Evolutionary conservation across 2,329 filamentous ascomycete species (phyloP), one percentile per base, ranked within the genome.

Genomic region (Neophaeococcomyces aloes): DNA sequence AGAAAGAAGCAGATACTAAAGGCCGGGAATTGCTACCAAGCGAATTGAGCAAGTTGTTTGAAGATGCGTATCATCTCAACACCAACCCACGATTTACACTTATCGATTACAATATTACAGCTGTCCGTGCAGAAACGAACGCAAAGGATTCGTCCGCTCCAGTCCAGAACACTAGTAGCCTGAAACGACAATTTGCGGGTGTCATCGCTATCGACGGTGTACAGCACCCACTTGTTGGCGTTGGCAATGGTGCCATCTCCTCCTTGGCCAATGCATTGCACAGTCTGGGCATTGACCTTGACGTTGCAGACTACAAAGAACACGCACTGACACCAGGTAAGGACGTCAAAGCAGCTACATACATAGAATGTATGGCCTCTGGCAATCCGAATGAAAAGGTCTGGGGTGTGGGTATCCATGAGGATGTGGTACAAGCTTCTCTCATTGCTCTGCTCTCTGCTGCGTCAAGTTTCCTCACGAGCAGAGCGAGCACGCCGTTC

Each of bases 261-360:
- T 86, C 83, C 50, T 68, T 96, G 58, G 86, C 86, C 2, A 81
- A 86, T 56, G 89, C 88, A 13, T 73, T 98, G 33, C 76, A 78
- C 55, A 72, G 72, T 13, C 67, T 96, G 27, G 85, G 86, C 46
- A 81, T 96, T 51, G 81, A 93, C 58, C 71, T 96, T 18, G 89
- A 96, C 59, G 86, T 96, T 40, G 77, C 81, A 35, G 86, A 95
- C 62, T 96, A 96, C 71, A 94, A 93, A 70, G 91, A 96, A 65
- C 89, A 96, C 65, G 83, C 88, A 21, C 87, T 96, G 3, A 18
- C 29, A 34, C 14, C 18, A 6, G 39, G 29, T 8, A 76, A 79
- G 45, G 78, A 86, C 48, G 86, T 89, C 53, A 93, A 93, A 69
- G 89, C 89, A n/a, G 89, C 87, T 2, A 86, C 88, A 2, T 96